Base-by-base conservation (phyloP, 2,329 filamentous ascomycete genomes). In the Phialocephala subalpina region DNA sequence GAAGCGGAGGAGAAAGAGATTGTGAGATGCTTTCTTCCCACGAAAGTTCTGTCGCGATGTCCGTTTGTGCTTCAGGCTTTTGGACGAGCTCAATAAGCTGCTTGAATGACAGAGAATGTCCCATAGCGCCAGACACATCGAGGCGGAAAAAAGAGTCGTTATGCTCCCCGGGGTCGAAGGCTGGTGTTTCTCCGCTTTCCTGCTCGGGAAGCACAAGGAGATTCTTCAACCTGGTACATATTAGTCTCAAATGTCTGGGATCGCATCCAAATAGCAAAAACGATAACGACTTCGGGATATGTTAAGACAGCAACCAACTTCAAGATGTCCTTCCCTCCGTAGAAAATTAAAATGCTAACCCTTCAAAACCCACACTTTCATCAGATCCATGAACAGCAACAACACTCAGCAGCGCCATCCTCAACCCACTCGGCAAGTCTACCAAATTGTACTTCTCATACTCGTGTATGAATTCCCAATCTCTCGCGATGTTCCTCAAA, bases 381-480 rank as follows among this genome's bases (percentile, higher is more conserved):
- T 77, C 76, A 47, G 80, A 76, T 25, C 76, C 76, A 40, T 80
- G 76, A 1, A 80, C 76, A 42, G 82, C 82, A 33, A 89, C 73
- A 65, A 84, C 83, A 38, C 82, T 80, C 42, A 89, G 75, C 22
- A 90, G 75, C 12, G 82, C 80, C 38, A 82, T 79, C 64, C 87
- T 82, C 42, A 89, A 70, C 64, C 83, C 81, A 45, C 80, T 84
- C 5, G 87, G 86, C 45, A 90, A 72, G 49, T 82, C 82, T 64
- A 84, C 85, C 55, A 90, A 76, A 73, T 88, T 83, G 68, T 88
- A 83, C 65, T 80, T 82, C 73, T 88, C 84, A 76, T 86, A 89
- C 42, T 82, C 79, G 25, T 80, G 79, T 69, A 89, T 84, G 61
- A 83, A 79, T 18, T 81, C 79, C 87, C 87, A 90, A 67, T 87